Percentiles rank a stretch among this genome's conserved stretches.
Evolutionary conservation across 768 basidiomycete species (phyloP).

Genomic region (Kwoniella mangroviensis): DNA sequence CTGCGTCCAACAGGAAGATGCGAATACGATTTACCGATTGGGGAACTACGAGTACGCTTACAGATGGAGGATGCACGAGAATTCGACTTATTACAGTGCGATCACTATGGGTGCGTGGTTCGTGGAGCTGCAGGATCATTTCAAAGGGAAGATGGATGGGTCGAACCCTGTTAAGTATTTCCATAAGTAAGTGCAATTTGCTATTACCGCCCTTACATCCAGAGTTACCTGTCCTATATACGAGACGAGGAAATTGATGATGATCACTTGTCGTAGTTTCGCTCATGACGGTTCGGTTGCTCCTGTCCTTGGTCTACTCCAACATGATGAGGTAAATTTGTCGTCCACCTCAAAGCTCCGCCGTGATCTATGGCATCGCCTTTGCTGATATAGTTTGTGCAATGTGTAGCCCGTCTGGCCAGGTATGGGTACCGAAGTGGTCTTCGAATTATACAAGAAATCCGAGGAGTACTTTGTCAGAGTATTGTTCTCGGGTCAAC

Average conservation of each 20-base stretch:
- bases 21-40: constrained; percentile 37
- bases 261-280: constrained; percentile 19
- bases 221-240: too few species aligned
- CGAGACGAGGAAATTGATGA: background rate
- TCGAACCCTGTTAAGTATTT: constrained; percentile 25
- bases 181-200: constrained; percentile 34
- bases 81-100: constrained; percentile 37
- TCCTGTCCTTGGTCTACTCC: constrained; percentile 43
- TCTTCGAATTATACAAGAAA: constrained; percentile 45
- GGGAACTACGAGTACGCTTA: constrained; percentile 42
- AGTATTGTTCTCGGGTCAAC: constrained; percentile 39
- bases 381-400: background rate
- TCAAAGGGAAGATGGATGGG: constrained; percentile 22
- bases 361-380: too few species aligned
- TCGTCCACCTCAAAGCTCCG: background rate
- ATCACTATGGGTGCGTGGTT: constrained; percentile 41
- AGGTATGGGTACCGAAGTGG: constrained; percentile 48
- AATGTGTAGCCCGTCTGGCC: constrained; percentile 33
- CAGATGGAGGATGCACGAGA: constrained; percentile 33
- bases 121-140: constrained; percentile 33
- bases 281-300: constrained; percentile 49
- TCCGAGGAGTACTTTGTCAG: constrained; percentile 26
- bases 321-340: constrained; percentile 27
- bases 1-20: constrained; percentile 37
- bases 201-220: background rate